These are phyloP conservation scores for Macrophomina phaseolina DNA, from an alignment of 2,329 filamentous ascomycete species.

Conservation along the genomic window DNA sequence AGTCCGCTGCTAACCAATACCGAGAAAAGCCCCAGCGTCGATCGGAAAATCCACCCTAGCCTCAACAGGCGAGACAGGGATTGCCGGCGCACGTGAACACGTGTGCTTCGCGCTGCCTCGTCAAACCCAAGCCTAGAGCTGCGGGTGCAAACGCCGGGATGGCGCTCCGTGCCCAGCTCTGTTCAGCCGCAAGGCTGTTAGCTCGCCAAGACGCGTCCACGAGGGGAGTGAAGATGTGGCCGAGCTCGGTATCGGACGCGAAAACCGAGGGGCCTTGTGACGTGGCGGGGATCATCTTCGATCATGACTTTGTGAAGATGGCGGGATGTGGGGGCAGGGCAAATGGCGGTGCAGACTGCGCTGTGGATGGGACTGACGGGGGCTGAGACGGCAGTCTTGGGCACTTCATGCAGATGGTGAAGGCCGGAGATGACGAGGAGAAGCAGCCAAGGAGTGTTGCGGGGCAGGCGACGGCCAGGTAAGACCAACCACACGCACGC, in stretches of 20 bases:
- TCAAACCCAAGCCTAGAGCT: not conserved
- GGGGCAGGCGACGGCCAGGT: not conserved
- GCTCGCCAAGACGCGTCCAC: no score
- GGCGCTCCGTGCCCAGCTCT: no score
- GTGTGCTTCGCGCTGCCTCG: not conserved
- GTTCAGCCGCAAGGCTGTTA: no score
- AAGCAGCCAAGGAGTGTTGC: not conserved
- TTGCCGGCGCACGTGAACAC: not conserved
- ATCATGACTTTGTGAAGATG: not conserved
- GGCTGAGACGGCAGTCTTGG: not conserved
- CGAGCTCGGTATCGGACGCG: no score
- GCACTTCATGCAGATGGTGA: not conserved
- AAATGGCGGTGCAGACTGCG: not conserved
- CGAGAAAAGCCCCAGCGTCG: not conserved
- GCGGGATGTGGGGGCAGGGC: not conserved
- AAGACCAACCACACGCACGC: not conserved
- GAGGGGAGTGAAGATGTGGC: no score
- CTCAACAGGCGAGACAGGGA: not conserved
- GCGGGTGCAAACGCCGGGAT: no score
- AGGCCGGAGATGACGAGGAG: constrained; percentile 1
- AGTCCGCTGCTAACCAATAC: not conserved
- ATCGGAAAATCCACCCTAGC: not conserved
- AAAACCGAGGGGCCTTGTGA: no score
- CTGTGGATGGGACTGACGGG: no score
- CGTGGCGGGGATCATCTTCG: no score